These are phyloP conservation scores for Candida gorgasii DNA, from an alignment of 805 yeast species.

Conservation along the genomic window DNA sequence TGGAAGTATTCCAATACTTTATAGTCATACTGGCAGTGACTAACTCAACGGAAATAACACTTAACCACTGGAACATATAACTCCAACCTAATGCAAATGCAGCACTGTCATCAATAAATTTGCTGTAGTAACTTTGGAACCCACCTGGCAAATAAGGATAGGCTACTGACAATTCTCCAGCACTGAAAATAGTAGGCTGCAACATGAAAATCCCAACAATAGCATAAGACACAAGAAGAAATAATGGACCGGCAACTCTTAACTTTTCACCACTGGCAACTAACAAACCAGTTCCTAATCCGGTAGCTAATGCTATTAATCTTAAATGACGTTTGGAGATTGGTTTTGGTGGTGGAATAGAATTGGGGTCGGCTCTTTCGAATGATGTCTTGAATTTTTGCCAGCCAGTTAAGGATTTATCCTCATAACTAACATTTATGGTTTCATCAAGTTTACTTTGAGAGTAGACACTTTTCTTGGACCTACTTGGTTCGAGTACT, in stretches of 20 bases:
- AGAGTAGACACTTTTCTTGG: conserved; percentile 6
- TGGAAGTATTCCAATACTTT: conserved; percentile 50
- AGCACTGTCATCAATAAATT: conserved; percentile 56
- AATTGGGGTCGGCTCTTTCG: conserved; percentile 24
- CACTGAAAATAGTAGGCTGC: conserved; percentile 40
- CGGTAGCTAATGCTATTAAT: conserved; percentile 33
- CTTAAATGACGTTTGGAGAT: conserved; percentile 29
- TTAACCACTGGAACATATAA: conserved; percentile 63
- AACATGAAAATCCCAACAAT: conserved; percentile 36
- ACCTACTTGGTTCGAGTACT: conserved; percentile 5
- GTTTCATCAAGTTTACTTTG: conserved; percentile 12
- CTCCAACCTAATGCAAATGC: conserved; percentile 65
- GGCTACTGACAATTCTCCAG: conserved; percentile 57
- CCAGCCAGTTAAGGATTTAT: conserved; percentile 18
- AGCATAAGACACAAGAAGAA: conserved; percentile 32
- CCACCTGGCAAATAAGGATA: conserved; percentile 62
- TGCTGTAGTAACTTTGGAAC: conserved; percentile 55
- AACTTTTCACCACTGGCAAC: conserved; percentile 42
- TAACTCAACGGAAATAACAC: conserved; percentile 62
- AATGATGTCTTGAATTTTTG: conserved; percentile 29
- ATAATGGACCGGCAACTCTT: conserved; percentile 39
- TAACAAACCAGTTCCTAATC: conserved; percentile 45
- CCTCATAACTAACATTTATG: conserved; percentile 4
- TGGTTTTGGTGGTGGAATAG: conserved; percentile 17
- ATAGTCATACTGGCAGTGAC: conserved; percentile 66